These are phyloP conservation scores for Teratosphaeria nubilosa DNA, from an alignment of 2,329 filamentous ascomycete species.

Conservation along the genomic window DNA sequence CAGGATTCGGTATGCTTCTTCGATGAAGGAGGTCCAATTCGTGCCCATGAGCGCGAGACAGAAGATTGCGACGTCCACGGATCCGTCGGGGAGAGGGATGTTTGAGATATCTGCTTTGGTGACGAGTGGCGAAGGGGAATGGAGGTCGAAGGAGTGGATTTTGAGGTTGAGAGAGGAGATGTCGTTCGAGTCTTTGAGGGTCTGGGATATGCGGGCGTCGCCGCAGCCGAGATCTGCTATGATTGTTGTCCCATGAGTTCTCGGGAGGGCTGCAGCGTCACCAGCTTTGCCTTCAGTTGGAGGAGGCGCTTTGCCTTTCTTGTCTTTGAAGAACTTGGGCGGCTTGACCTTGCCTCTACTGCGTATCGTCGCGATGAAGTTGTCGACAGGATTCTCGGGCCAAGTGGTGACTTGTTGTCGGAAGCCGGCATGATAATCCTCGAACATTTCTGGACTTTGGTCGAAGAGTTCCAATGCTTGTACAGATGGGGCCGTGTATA, in stretches of 20 bases:
- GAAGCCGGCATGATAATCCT: slow-evolving; percentile 94
- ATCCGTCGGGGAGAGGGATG: slow-evolving; percentile 64
- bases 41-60: slow-evolving; percentile 97
- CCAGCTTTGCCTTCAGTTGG: slow-evolving; percentile 8
- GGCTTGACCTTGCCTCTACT: slow-evolving; percentile 49
- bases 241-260: slow-evolving; percentile 61
- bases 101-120: slow-evolving; percentile 82
- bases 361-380: slow-evolving; percentile 65
- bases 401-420: slow-evolving; percentile 89
- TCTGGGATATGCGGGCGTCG: slow-evolving; percentile 69
- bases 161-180: slow-evolving; percentile 59
- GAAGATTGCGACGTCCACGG: slow-evolving; percentile 81
- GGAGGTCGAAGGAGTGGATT: slow-evolving; percentile 78
- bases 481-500: slow-evolving; percentile 82
- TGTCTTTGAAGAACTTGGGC: slow-evolving; percentile 19
- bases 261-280: slow-evolving; percentile 47
- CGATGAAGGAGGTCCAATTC: slow-evolving; percentile 94
- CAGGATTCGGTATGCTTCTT: slow-evolving; percentile 86
- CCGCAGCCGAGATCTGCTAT: slow-evolving; percentile 92
- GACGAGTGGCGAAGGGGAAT: slow-evolving; percentile 64
- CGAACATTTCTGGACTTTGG: slow-evolving; percentile 82
- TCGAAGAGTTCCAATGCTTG: slow-evolving; percentile 77
- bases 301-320: slow-evolving; percentile 30
- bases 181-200: slow-evolving; percentile 47
- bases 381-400: slow-evolving; percentile 92